phyloP scores from a whole-genome alignment of 1,284 basidiomycete genomes.

The Wolfiporia cocos region DNA sequence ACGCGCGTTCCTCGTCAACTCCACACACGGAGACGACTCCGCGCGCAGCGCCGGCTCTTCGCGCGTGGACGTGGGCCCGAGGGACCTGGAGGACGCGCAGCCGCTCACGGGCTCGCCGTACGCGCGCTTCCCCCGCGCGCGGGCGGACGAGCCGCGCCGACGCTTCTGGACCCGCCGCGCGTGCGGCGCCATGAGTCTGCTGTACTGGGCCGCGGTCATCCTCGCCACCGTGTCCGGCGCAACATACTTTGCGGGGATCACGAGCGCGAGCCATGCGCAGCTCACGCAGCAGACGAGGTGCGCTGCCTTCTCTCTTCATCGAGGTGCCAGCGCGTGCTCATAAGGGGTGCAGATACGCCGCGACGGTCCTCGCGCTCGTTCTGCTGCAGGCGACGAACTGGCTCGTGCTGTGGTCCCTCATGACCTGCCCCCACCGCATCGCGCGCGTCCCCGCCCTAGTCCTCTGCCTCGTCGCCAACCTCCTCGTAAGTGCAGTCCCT shows the following conservation, averaged over 20 bases:
- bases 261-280: slow-evolving; percentile 9
- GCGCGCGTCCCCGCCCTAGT: slow-evolving; percentile 2
- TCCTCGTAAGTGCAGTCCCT: slow-evolving; percentile 13
- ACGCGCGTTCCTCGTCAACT: slow-evolving; percentile 25
- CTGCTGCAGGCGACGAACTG: background rate
- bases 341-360: slow-evolving; percentile 12
- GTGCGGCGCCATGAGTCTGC: slow-evolving; percentile 14
- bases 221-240: slow-evolving; percentile 24
- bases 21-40: slow-evolving; percentile 13
- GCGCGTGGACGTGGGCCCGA: too few species aligned
- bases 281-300: slow-evolving; percentile 19
- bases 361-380: slow-evolving; percentile 6
- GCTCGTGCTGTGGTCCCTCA: slow-evolving; percentile 1
- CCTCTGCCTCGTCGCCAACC: slow-evolving; percentile 3
- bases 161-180: slow-evolving; percentile 26
- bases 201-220: slow-evolving; percentile 18
- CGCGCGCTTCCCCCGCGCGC: too few species aligned
- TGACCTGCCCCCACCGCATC: slow-evolving; percentile 7
- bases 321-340: background rate
- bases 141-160: slow-evolving; percentile 20
- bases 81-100: too few species aligned
- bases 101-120: too few species aligned
- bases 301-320: background rate
- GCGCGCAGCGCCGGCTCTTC: too few species aligned
- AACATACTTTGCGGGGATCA: slow-evolving; percentile 17